Conservation (phyloP, 257 asterid species). For the Anisodus tanguticus region DNA sequence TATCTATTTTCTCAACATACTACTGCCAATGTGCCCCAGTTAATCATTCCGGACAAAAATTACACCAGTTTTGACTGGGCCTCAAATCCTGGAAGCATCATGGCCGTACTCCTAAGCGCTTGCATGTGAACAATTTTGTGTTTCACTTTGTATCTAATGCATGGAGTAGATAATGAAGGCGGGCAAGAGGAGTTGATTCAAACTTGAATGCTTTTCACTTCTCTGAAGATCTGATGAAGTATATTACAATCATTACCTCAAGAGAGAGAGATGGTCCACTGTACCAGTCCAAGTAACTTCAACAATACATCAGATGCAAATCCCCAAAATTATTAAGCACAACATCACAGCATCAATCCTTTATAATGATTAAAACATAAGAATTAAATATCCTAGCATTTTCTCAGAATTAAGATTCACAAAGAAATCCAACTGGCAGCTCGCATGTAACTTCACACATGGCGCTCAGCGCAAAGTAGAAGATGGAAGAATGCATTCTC, state of each 20-base stretch:
- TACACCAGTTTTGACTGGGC: background rate
- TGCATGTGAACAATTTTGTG: background rate
- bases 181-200: background rate
- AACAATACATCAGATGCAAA: background rate
- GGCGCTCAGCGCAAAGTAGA: background rate
- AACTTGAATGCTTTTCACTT: background rate
- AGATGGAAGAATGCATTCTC: constrained; percentile 18
- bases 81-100: background rate
- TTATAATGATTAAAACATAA: constrained; percentile 14
- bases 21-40: background rate
- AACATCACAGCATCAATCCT: background rate
- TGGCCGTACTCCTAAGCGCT: background rate
- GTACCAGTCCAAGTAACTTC: constrained; percentile 1
- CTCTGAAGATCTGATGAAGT: background rate
- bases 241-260: constrained; percentile 3
- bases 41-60: background rate
- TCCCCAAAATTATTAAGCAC: constrained; percentile 2
- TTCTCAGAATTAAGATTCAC: background rate
- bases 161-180: background rate
- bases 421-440: constrained; percentile 4
- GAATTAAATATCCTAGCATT: background rate
- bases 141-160: background rate
- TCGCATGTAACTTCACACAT: constrained; percentile 1
- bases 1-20: constrained; percentile 16
- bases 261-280: background rate